Base-by-base conservation (phyloP, 805 yeast species). In the Sugiyamaella smithiae region DNA sequence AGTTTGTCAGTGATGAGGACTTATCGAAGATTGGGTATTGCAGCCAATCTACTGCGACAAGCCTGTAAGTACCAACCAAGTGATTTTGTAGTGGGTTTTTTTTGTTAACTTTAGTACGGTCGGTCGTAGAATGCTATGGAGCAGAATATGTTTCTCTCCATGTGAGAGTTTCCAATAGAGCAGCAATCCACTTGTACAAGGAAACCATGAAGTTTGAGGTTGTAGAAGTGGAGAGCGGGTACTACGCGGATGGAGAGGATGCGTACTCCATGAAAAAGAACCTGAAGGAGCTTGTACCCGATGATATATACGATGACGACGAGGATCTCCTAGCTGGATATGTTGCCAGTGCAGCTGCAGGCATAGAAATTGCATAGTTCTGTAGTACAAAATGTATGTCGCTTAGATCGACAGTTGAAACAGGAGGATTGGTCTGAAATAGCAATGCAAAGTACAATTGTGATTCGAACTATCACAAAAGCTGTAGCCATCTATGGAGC, bases 201-300 rank as follows among this genome's bases (percentile, higher is more conserved):
- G 95, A 88, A 62, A 85, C 97, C 1, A 74, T 93, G 53, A 71
- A 78, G 52, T 93, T 93, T 65, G 90, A 85, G 65, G 93, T 88
- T 37, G 73, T 85, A 49, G 79, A 83, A 36, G 81, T 93, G 50
- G 97, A 89, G 60, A 84, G 80, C 55, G 77, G 85, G n/a, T 93
- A 93, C 67, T 93, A 93, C 61, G 97, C 90, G 46, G 97, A 93
- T 67, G 96, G 95, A 26, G 99, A 93, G 68, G 97, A 93, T 68
- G 99, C 99, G 12, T 91, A 90, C 66, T 85, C 93, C 35, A 93
- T 93, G 99, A 82, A 81, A 63, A 86, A 86, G 63, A 74, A 72
- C 1, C 72, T 88, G 56, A 71, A 71, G 17, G 23, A 11, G 17
- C 25, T 44, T 19, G 23, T 33, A 11, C 28, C 25, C 7, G 52